Evolutionary conservation across 495 filamentous ascomycete genomes (phyloP).

Genomic region (Aspergillus saccharolyticus): DNA sequence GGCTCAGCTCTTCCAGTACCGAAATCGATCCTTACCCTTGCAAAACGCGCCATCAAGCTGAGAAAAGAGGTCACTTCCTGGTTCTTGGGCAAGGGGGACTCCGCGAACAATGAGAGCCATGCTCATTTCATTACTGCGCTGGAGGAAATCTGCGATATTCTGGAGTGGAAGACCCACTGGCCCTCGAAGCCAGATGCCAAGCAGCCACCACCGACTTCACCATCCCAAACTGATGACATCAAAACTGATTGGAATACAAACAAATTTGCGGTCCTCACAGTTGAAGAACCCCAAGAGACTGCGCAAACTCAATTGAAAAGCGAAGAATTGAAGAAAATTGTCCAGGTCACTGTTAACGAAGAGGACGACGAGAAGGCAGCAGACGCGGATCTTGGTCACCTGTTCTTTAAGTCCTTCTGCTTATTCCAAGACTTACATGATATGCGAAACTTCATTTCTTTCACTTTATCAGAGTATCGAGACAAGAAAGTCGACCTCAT

Average conservation of each 20-base stretch:
- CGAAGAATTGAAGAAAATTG: slow-evolving; percentile 19
- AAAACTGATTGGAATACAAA: slow-evolving; percentile 20
- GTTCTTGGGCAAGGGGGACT: slow-evolving; percentile 25
- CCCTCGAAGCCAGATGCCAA: slow-evolving; percentile 16
- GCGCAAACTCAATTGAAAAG: slow-evolving; percentile 8
- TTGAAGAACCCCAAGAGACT: slow-evolving; percentile 28
- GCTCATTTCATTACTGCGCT: slow-evolving; percentile 27
- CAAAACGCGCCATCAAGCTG: slow-evolving; percentile 27
- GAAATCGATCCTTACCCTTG: slow-evolving; percentile 21
- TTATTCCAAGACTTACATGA: slow-evolving; percentile 25
- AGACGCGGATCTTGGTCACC: slow-evolving; percentile 13
- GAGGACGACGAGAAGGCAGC: slow-evolving; percentile 22
- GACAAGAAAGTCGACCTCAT: slow-evolving; percentile 29
- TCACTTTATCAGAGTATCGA: slow-evolving; percentile 29
- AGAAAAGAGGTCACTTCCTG: slow-evolving; percentile 28
- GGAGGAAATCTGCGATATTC: slow-evolving; percentile 24
- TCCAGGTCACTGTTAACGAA: slow-evolving; percentile 20
- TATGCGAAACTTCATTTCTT: slow-evolving; percentile 23
- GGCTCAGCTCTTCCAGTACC: slow-evolving; percentile 24
- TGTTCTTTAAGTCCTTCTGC: slow-evolving; percentile 29
- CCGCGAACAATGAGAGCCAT: slow-evolving; percentile 19
- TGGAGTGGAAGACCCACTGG: slow-evolving; percentile 23
- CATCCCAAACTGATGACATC: slow-evolving; percentile 11
- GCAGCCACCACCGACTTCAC: slow-evolving; percentile 11
- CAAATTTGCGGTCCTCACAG: slow-evolving; percentile 28